Evolutionary conservation across 192 early-diverging fungal genomes (phyloP).

Genomic region (Coemansia sp.): DNA sequence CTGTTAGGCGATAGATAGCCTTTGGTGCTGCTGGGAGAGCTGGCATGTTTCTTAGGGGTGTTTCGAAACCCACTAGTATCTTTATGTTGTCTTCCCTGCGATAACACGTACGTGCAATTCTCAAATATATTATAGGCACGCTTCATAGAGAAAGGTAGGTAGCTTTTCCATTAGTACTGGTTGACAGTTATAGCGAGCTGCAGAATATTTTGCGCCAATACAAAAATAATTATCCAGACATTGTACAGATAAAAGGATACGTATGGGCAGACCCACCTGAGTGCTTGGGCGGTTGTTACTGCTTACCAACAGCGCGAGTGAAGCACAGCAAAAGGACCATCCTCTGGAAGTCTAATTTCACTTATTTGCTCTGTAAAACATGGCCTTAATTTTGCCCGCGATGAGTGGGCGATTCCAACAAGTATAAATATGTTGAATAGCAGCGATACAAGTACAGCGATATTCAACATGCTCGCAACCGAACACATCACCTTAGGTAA

Average conservation of each 20-base stretch:
- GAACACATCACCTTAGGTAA: constrained; percentile 20
- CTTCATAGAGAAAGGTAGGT: not conserved
- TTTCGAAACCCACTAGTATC: not conserved
- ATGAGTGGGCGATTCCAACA: constrained; percentile 17
- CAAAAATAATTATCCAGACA: not conserved
- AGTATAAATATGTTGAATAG: constrained; percentile 34
- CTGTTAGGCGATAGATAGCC: constrained; percentile 32
- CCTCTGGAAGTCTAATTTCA: constrained; percentile 20
- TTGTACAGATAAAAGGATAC: constrained; percentile 7
- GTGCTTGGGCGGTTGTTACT: not conserved
- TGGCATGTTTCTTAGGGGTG: constrained; percentile 1
- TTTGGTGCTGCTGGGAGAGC: not conserved
- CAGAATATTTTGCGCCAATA: not conserved
- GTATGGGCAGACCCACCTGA: not conserved
- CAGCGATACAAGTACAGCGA: constrained; percentile 30
- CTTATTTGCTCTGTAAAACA: constrained; percentile 26
- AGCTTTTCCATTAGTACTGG: not conserved
- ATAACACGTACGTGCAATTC: not conserved
- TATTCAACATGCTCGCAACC: constrained; percentile 21
- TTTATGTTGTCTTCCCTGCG: not conserved
- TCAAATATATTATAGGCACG: constrained; percentile 3
- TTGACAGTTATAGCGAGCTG: not conserved
- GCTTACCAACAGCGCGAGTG: constrained; percentile 17
- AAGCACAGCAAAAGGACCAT: constrained; percentile 3
- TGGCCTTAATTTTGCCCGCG: constrained; percentile 7